Evolutionary conservation across 495 filamentous ascomycete genomes (phyloP), one percentile per base, ranked within the genome.

Genomic region (Cetradonia linearis): DNA sequence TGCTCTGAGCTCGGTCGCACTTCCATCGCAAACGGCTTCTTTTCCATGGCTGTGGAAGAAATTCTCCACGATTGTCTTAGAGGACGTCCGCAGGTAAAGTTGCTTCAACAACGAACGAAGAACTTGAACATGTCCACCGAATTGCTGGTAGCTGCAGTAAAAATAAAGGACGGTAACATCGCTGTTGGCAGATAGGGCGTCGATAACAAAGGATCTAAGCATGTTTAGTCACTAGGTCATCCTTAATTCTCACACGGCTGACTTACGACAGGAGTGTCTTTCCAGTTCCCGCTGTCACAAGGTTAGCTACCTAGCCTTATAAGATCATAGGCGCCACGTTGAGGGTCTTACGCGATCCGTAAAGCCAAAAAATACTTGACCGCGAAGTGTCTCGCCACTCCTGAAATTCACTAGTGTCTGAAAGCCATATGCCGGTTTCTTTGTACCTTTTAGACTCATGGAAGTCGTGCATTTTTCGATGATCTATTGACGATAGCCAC

Each of bases 121-220:
- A 14, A 53, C 25, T n/a, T 30, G 33, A 13, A 53, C 33, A 18
- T 53, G 20, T 7, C 33, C 33, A n/a, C 49, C 28, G 27, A 53
- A 53, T 6, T 6, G 49, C 20, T 53, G 14, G 49, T 33, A 31
- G 28, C 33, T 27, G 27, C 11, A 53, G 28, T 53, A 53, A 20
- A 53, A 53, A 53, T 53, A 53, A 14, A 53, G 49, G 49, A 53
- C 49, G 25, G 49, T 53, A 53, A 53, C 28, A 53, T 53, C 13
- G 27, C 20, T 53, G 33, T 53, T 53, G 28, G 49, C 49, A 53
- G 49, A 53, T 10, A 53, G 49, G 31, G 49, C 49, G 25, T 53
- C 49, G 33, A 53, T 31, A 11, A 53, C 49, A n/a, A 53, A 53
- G 23, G 49, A 53, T 33, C 49, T 53, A 10, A 30, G 49, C 49